Evolutionary conservation across 371 early-diverging fungal species (phyloP), one percentile per base, ranked within the genome.

Genomic region (Apophysomyces trapeziformis): DNA sequence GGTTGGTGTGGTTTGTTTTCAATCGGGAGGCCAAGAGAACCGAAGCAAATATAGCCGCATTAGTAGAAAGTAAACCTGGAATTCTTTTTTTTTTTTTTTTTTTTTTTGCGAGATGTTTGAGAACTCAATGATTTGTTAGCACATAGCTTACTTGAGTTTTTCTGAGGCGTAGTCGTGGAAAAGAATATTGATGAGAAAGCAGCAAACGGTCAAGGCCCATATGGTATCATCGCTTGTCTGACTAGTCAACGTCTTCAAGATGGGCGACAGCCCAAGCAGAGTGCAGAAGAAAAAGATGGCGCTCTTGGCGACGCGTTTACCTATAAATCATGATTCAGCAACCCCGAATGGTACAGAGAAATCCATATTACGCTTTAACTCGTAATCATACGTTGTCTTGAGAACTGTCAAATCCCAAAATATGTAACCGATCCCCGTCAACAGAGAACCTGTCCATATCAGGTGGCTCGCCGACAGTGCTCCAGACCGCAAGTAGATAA

Each of bases 21-120:
- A 97, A 76, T 57, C 96, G 85, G 2, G 97, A 97, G 0, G 98
- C 96, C n/a, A 99, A 76, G 12, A 99, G 78, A 0, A 97, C 96
- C 7, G 95, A 93, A 0, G 96, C 97, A 72, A 97, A 96, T 14
- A 98, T 93, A 14, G 95, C 97, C 0, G 97, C 95, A 75, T 98
- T 99, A 21, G 95, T 92, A 6, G 97, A 93, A 13, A 97, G 77
- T 2, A 96, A 93, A 9, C 94, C 97, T 1, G 97, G 96, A 68
- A 95, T 96, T 63, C 95, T 88, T 59, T 39, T 26, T 26, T 26
- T 26, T 26, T 26, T 26, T 26, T 1, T 26, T 26, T 26, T 26
- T 1, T 26, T 26, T 26, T 26, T 26, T 1, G 32, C 32, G 32
- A 26, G 32, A 26, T 26, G 32, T 26, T 26, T 26, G 26, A 26